phyloP scores from a whole-genome alignment of 768 basidiomycete species.

The Mycena galericulata region DNA sequence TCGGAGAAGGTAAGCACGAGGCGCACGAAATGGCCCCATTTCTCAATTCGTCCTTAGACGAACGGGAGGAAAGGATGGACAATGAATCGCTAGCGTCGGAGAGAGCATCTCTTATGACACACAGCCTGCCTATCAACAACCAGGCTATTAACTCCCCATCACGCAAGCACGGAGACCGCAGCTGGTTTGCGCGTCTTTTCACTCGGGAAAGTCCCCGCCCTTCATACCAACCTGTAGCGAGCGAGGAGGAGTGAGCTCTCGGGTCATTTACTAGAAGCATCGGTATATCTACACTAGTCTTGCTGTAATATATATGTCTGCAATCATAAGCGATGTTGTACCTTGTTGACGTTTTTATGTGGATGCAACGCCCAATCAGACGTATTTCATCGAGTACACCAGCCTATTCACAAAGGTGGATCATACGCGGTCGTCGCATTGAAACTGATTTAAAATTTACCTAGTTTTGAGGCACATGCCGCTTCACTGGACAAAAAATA shows the following conservation, averaged over 20 bases:
- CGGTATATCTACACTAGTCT: slow-evolving; percentile 1
- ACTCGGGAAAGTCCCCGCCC: slow-evolving; percentile 52
- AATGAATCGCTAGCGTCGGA: slow-evolving; percentile 62
- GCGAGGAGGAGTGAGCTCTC: slow-evolving; percentile 47
- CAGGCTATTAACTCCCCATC: slow-evolving; percentile 46
- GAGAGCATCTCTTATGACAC: slow-evolving; percentile 65
- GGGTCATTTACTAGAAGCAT: slow-evolving; percentile 1
- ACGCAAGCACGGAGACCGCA: slow-evolving; percentile 40
- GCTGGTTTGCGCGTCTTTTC: slow-evolving; percentile 66
- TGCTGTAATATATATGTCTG: slow-evolving; percentile 4
- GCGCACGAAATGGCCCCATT: slow-evolving; percentile 4
- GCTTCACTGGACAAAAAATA: slow-evolving; percentile 12
- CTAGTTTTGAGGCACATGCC: slow-evolving; percentile 38
- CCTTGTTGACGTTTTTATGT: neutral
- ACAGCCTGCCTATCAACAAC: slow-evolving; percentile 50
- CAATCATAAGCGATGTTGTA: too few species aligned
- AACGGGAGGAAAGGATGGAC: slow-evolving; percentile 71
- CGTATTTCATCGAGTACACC: neutral
- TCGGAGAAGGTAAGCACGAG: slow-evolving; percentile 78
- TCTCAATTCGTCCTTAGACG: slow-evolving; percentile 34
- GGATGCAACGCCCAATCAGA: neutral
- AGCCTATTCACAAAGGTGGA: slow-evolving; percentile 14
- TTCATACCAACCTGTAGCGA: slow-evolving; percentile 61
- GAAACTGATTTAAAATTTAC: neutral
- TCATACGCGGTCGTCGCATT: neutral